These are phyloP conservation scores for Annulohypoxylon stygium DNA, from an alignment of 495 filamentous ascomycete species.

Conservation along the genomic window DNA sequence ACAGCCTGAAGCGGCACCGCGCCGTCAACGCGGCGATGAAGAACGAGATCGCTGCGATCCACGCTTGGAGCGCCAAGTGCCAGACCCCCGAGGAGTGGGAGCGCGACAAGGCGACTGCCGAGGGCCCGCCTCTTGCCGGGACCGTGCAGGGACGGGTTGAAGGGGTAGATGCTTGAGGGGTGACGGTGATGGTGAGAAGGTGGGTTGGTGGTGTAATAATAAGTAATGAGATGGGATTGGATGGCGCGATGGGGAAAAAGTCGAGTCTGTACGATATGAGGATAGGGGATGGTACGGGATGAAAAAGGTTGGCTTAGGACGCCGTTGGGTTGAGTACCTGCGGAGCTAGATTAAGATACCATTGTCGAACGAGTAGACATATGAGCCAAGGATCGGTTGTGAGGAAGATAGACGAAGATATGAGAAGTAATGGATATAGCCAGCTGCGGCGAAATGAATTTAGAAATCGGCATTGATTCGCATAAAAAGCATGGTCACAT, in stretches of 20 bases:
- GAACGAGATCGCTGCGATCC: constrained; percentile 92
- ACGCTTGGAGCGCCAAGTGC: constrained; percentile 99
- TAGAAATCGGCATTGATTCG: not conserved
- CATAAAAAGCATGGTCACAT: not conserved
- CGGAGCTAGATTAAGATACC: not conserved
- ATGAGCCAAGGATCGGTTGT: constrained; percentile 7
- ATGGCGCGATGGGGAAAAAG: not conserved
- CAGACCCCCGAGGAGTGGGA: constrained; percentile 95
- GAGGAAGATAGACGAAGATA: not conserved
- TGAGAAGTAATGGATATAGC: not conserved
- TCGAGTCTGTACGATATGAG: not conserved
- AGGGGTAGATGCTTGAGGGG: constrained; percentile 53
- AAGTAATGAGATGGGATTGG: not conserved
- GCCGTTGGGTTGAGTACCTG: not conserved
- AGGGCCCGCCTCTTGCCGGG: constrained; percentile 58
- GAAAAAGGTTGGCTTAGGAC: not conserved
- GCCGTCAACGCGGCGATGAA: constrained; percentile 89
- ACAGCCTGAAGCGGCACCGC: constrained; percentile 85
- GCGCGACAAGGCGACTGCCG: constrained; percentile 66
- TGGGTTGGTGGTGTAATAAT: not conserved
- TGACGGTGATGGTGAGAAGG: not conserved
- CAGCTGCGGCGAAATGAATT: not conserved
- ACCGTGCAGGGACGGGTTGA: constrained; percentile 58
- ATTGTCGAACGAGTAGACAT: not conserved
- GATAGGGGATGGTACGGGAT: not conserved